Evolutionary conservation across 768 basidiomycete species (phyloP).

Genomic region (Russula virescens): DNA sequence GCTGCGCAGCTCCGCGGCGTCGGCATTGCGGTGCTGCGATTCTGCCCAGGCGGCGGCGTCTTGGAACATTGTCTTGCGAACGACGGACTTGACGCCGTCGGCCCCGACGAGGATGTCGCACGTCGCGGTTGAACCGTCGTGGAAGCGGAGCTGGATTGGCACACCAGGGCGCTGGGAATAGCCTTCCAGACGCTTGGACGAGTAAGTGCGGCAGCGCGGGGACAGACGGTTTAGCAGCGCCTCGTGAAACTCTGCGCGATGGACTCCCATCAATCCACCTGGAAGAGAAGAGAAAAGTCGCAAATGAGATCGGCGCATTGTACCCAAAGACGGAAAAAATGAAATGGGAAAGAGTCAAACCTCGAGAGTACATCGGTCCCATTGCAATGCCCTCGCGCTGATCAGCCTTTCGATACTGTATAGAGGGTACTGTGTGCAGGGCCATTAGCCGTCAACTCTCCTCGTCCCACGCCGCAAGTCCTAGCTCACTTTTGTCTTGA

Average conservation of each 20-base stretch:
- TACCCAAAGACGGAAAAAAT: neutral
- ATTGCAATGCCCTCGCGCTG: constrained; percentile 49
- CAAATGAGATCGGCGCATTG: neutral
- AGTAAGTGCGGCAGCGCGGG: constrained; percentile 41
- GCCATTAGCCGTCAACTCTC: neutral
- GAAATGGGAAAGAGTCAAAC: constrained; percentile 32
- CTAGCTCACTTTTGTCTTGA: constrained; percentile 12
- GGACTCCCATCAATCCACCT: constrained; percentile 39
- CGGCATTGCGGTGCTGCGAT: constrained; percentile 34
- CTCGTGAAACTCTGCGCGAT: constrained; percentile 63
- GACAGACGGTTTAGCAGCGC: constrained; percentile 46
- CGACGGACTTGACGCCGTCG: constrained; percentile 60
- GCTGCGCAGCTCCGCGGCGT: constrained; percentile 36
- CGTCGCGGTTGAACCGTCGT: constrained; percentile 51
- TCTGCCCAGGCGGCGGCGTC: constrained; percentile 31
- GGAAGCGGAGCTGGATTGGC: constrained; percentile 47
- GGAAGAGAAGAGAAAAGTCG: no score
- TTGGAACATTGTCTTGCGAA: constrained; percentile 34
- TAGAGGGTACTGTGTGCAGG: constrained; percentile 39
- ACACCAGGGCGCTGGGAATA: constrained; percentile 40
- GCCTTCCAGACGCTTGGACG: constrained; percentile 53
- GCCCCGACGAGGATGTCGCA: constrained; percentile 67
- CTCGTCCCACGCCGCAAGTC: neutral
- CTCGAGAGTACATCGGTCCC: constrained; percentile 50
- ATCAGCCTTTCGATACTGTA: constrained; percentile 59